These are phyloP conservation scores for Stentor coeruleus DNA, from an alignment of 73 alveolate genomes.

Conservation along the genomic window DNA sequence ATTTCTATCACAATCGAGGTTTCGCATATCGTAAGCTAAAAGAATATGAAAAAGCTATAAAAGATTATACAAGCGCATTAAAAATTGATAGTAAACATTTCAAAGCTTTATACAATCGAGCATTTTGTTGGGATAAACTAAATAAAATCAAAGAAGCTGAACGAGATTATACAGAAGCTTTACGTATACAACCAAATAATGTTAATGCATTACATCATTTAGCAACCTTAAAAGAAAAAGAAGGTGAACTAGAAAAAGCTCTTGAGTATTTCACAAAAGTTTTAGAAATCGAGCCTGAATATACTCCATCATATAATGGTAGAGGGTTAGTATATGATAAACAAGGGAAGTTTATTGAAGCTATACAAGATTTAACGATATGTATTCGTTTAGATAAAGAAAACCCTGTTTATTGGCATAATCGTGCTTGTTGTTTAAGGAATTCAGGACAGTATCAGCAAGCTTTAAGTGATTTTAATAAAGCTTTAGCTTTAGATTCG, in stretches of 20 bases:
- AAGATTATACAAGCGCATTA: constrained; percentile 86
- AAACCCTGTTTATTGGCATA: constrained; percentile 96
- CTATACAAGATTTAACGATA: constrained; percentile 85
- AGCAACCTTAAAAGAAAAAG: constrained; percentile 89
- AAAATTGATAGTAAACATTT: constrained; percentile 81
- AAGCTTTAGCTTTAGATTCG: constrained; percentile 87
- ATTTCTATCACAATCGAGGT: constrained; percentile 96
- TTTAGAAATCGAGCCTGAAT: constrained; percentile 75
- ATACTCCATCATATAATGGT: constrained; percentile 96
- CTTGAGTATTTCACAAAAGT: constrained; percentile 83
- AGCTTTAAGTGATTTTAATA: constrained; percentile 86
- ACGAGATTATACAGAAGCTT: constrained; percentile 72
- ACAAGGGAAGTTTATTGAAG: constrained; percentile 88
- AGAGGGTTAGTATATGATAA: constrained; percentile 94
- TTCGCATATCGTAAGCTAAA: constrained; percentile 93
- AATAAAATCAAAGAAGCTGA: constrained; percentile 91
- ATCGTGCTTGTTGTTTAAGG: constrained; percentile 96
- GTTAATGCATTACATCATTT: constrained; percentile 90
- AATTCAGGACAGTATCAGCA: constrained; percentile 75
- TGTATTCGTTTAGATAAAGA: constrained; percentile 82
- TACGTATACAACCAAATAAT: constrained; percentile 70
- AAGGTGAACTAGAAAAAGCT: constrained; percentile 81
- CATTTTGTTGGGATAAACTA: constrained; percentile 95
- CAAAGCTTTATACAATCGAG: constrained; percentile 95
- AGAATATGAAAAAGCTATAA: constrained; percentile 78